Conservation (phyloP, 1,139 yeast species). For the Blastobotrys serpentis region DNA sequence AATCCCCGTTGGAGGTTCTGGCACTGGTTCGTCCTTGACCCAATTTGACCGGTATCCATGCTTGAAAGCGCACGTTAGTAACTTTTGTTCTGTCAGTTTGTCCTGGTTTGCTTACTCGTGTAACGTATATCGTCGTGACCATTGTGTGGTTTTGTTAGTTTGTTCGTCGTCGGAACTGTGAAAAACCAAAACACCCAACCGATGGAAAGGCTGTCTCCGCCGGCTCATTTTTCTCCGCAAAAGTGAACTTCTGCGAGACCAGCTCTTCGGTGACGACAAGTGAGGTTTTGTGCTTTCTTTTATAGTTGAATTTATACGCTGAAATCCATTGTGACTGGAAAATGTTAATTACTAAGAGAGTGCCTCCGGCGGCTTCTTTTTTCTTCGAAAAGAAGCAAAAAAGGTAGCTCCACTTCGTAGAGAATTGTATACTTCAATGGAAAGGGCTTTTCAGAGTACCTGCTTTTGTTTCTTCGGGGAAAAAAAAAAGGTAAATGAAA, state of each 20-base stretch:
- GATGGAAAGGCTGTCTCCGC: no score
- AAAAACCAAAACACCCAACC: constrained; percentile 2
- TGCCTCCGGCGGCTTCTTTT: no score
- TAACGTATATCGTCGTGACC: constrained; percentile 28
- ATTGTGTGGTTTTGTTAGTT: constrained; percentile 13
- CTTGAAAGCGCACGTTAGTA: constrained; percentile 27
- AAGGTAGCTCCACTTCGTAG: no score
- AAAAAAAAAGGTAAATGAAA: no score
- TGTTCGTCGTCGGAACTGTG: background rate
- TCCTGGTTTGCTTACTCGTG: constrained; percentile 24
- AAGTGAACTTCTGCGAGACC: no score
- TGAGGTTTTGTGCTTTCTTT: background rate
- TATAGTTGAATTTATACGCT: background rate
- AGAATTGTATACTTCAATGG: no score
- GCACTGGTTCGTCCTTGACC: constrained; percentile 57
- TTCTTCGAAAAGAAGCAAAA: no score
- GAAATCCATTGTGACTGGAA: background rate
- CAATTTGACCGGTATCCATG: constrained; percentile 85
- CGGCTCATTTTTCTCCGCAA: no score
- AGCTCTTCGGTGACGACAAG: background rate
- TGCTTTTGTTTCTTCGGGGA: no score
- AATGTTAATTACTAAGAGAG: background rate
- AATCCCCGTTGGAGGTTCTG: constrained; percentile 79
- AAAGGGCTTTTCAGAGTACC: no score
- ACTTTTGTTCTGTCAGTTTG: background rate